Evolutionary conservation across 2,329 filamentous ascomycete genomes (phyloP).

Genomic region (Teratosphaeria epicoccoides): DNA sequence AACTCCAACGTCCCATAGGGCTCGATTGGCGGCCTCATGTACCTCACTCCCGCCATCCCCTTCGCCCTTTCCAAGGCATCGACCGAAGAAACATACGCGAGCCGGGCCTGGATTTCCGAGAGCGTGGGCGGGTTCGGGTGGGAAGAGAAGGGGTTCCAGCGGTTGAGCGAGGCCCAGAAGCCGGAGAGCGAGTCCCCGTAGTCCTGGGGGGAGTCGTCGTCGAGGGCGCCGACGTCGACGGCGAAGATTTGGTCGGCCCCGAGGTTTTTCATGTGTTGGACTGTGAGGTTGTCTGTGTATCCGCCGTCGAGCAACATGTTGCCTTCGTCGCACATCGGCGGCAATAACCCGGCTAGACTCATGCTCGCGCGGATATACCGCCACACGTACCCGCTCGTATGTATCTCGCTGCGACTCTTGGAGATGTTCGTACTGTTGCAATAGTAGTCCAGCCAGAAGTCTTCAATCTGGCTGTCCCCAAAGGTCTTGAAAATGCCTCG

Average conservation of each 20-base stretch:
- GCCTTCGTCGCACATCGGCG: slow-evolving; percentile 91
- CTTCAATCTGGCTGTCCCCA: slow-evolving; percentile 91
- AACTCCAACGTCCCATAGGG: slow-evolving; percentile 91
- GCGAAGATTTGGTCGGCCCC: slow-evolving; percentile 93
- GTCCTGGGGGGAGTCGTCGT: slow-evolving; percentile 81
- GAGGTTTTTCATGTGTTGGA: slow-evolving; percentile 91
- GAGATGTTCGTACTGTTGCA: slow-evolving; percentile 99
- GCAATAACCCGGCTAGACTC: slow-evolving; percentile 85
- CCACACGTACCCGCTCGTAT: slow-evolving; percentile 96
- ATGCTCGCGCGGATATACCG: slow-evolving; percentile 93
- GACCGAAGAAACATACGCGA: slow-evolving; percentile 90
- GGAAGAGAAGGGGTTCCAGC: slow-evolving; percentile 91
- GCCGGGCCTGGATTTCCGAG: slow-evolving; percentile 85
- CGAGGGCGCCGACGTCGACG: slow-evolving; percentile 83
- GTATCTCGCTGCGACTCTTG: slow-evolving; percentile 81
- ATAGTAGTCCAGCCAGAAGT: slow-evolving; percentile 98
- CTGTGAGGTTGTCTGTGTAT: slow-evolving; percentile 94
- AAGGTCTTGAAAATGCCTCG: slow-evolving; percentile 98
- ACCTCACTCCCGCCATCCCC: slow-evolving; percentile 77
- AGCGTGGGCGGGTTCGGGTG: slow-evolving; percentile 88
- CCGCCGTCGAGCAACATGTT: slow-evolving; percentile 94
- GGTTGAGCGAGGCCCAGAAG: slow-evolving; percentile 87
- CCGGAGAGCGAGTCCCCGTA: slow-evolving; percentile 93
- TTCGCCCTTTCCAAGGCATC: slow-evolving; percentile 93
- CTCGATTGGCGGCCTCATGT: slow-evolving; percentile 93